Percentiles rank a stretch among this genome's conserved stretches.
Evolutionary conservation across 208 protist genomes (phyloP).

Genomic region (Tetramitus jugosus): DNA sequence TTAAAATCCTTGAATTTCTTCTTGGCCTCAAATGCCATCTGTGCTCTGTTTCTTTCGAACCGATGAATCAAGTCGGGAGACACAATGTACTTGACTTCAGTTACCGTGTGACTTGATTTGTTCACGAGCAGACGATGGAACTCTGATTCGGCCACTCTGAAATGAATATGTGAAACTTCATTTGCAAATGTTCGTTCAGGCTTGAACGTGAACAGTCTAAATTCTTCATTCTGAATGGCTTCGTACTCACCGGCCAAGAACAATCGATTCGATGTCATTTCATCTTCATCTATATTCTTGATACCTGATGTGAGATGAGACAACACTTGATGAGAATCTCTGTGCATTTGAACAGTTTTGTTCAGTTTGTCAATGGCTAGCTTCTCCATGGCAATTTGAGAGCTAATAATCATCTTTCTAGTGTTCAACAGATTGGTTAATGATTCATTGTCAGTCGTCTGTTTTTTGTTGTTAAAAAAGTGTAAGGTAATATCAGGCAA

Average conservation of each 20-base stretch:
- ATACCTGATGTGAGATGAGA: background rate
- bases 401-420: background rate
- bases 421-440: background rate
- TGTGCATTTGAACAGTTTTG: background rate
- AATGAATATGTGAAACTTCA: constrained; percentile 14
- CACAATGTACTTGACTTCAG: background rate
- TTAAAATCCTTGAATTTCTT: background rate
- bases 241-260: constrained; percentile 5
- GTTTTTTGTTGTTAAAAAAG: too few relatives aligned
- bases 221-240: background rate
- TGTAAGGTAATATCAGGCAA: too few relatives aligned
- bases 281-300: background rate
- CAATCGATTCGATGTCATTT: background rate
- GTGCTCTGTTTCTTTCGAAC: background rate
- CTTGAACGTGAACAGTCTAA: background rate
- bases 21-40: background rate
- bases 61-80: background rate
- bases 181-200: constrained; percentile 15
- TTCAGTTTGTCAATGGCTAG: background rate
- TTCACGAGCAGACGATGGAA: background rate
- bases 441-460: background rate
- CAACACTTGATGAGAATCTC: background rate
- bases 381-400: background rate
- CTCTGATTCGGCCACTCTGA: constrained; percentile 5
- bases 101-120: background rate